These are phyloP conservation scores for Macaranga tanarius DNA, from an alignment of 441 rosid species.

Conservation along the genomic window DNA sequence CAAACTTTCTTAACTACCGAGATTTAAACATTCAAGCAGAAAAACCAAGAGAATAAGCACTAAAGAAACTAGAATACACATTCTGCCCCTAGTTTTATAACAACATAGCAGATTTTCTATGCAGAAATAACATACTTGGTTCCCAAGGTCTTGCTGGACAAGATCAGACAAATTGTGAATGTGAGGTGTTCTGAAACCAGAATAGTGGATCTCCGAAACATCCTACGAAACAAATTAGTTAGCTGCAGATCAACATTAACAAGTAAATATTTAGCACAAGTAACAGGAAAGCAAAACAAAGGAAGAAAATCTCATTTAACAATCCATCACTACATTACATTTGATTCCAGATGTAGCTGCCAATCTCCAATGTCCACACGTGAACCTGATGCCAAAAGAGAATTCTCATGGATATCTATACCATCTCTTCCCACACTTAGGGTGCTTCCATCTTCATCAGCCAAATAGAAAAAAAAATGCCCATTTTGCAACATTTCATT, in stretches of 20 bases:
- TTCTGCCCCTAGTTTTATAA: not conserved
- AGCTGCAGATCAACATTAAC: slow-evolving; percentile 25
- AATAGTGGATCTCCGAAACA: slow-evolving; percentile 71
- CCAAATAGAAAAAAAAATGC: slow-evolving; percentile 90
- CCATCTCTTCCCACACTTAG: slow-evolving; percentile 51
- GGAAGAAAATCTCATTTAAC: too few species aligned
- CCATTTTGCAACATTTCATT: slow-evolving; percentile 54
- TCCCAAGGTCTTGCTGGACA: slow-evolving; percentile 69
- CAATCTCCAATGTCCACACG: slow-evolving; percentile 70
- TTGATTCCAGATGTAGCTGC: slow-evolving; percentile 83
- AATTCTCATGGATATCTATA: slow-evolving; percentile 41
- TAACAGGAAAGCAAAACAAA: too few species aligned
- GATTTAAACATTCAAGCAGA: slow-evolving; percentile 22
- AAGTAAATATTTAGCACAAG: too few species aligned
- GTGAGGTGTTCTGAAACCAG: slow-evolving; percentile 95
- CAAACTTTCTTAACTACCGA: slow-evolving; percentile 59
- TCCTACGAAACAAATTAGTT: slow-evolving; percentile 46
- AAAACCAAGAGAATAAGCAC: slow-evolving; percentile 13
- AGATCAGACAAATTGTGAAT: slow-evolving; percentile 92
- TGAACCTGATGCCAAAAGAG: slow-evolving; percentile 87
- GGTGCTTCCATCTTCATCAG: slow-evolving; percentile 81
- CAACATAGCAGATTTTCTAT: not conserved
- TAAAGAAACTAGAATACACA: not conserved
- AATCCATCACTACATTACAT: not conserved
- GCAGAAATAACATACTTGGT: slow-evolving; percentile 51